These are phyloP conservation scores for Trichoderma koningii DNA, from an alignment of 2,329 filamentous ascomycete species.

Conservation along the genomic window DNA sequence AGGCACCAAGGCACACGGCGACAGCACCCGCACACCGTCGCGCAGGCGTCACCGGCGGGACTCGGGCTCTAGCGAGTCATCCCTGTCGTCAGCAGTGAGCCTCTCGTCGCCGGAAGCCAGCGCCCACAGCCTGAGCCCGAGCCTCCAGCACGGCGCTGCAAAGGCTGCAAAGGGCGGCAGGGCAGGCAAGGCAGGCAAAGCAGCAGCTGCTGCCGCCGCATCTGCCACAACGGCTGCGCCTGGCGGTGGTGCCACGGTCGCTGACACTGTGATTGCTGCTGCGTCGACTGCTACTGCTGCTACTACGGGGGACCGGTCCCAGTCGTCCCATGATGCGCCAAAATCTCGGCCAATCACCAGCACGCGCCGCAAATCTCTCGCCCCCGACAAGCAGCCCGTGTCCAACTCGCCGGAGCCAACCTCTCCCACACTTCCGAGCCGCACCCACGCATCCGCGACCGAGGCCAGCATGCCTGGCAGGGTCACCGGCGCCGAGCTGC, in stretches of 20 bases:
- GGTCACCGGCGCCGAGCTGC: slow-evolving; percentile 39
- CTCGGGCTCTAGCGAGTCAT: slow-evolving; percentile 47
- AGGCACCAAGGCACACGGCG: slow-evolving; percentile 25
- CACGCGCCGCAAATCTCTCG: slow-evolving; percentile 44
- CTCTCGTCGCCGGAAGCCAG: slow-evolving; percentile 45
- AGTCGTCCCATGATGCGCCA: slow-evolving; percentile 42
- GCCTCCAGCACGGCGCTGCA: slow-evolving; percentile 33
- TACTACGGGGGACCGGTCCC: slow-evolving; percentile 28
- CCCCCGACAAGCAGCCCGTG: slow-evolving; percentile 42
- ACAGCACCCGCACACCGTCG: slow-evolving; percentile 40
- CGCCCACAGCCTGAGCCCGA: slow-evolving; percentile 35
- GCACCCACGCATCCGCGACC: slow-evolving; percentile 35
- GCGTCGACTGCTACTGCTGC: slow-evolving; percentile 12
- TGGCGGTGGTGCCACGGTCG: slow-evolving; percentile 29
- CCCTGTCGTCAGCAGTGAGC: slow-evolving; percentile 46
- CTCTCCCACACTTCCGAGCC: slow-evolving; percentile 38
- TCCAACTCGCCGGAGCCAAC: slow-evolving; percentile 43
- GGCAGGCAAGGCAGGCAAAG: slow-evolving; percentile 26
- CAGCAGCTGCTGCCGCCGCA: slow-evolving; percentile 13
- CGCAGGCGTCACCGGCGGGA: slow-evolving; percentile 41
- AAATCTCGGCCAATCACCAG: slow-evolving; percentile 45
- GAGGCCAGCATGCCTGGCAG: slow-evolving; percentile 47
- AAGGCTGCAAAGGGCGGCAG: slow-evolving; percentile 4
- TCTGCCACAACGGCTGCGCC: slow-evolving; percentile 1
- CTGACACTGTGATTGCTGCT: slow-evolving; percentile 30